These are phyloP conservation scores for Russula brevipes DNA, from an alignment of 768 basidiomycete genomes.

Conservation along the genomic window DNA sequence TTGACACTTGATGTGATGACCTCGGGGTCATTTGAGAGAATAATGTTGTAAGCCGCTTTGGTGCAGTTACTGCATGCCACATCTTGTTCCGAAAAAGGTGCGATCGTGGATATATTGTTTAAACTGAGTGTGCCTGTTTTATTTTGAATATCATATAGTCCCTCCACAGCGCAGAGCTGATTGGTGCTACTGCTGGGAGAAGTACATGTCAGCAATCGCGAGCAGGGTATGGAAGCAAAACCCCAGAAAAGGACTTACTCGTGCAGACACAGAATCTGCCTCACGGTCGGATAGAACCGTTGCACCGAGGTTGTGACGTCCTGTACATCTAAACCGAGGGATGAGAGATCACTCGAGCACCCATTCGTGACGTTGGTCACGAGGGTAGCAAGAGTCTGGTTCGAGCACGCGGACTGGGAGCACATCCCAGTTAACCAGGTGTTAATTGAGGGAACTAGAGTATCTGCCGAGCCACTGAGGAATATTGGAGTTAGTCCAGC, in stretches of 20 bases:
- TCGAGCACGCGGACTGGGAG: conserved; percentile 47
- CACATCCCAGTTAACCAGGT: conserved; percentile 60
- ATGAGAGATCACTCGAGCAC: conserved; percentile 41
- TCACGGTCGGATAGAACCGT: conserved; percentile 49
- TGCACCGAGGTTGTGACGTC: conserved; percentile 41
- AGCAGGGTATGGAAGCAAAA: neutral
- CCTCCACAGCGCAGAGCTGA: conserved; percentile 54
- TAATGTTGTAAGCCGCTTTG: conserved; percentile 32
- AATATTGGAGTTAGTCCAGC: conserved; percentile 41
- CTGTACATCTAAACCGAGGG: conserved; percentile 22
- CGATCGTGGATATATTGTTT: neutral
- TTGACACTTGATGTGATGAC: conserved; percentile 23
- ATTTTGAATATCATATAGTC: conserved; percentile 48
- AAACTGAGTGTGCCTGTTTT: conserved; percentile 16
- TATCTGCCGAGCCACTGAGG: conserved; percentile 32
- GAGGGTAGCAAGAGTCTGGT: conserved; percentile 51
- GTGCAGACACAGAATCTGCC: conserved; percentile 56
- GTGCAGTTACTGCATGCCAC: conserved; percentile 35
- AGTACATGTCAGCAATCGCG: neutral
- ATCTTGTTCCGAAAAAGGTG: conserved; percentile 16
- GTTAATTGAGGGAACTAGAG: conserved; percentile 47
- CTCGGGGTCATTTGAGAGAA: conserved; percentile 27
- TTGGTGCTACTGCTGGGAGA: conserved; percentile 33
- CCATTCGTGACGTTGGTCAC: conserved; percentile 50
- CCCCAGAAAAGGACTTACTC: conserved; percentile 44